phyloP scores from a whole-genome alignment of 2,329 filamentous ascomycete species.

The Parascedosporium putredinis region DNA sequence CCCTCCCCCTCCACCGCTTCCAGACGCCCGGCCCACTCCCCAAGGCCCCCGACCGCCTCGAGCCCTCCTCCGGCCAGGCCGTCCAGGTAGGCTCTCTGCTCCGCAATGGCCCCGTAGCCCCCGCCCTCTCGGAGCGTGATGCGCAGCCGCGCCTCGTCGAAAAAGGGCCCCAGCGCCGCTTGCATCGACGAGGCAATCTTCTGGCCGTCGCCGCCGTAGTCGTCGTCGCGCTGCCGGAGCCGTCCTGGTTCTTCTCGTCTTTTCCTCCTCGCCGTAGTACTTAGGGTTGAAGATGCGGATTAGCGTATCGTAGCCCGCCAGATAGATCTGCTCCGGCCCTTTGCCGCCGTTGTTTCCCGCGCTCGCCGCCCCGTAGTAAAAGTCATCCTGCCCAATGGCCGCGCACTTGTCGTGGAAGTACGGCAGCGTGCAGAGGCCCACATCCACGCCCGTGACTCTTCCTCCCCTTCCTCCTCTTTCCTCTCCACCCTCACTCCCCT shows the following conservation, averaged over 20 bases:
- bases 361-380: constrained; percentile 23
- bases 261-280: constrained; percentile 42
- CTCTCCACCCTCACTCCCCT: too few species aligned
- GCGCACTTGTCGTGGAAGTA: constrained; percentile 64
- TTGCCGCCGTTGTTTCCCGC: neutral
- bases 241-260: too few species aligned
- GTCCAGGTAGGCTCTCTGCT: constrained; percentile 40
- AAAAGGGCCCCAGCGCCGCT: constrained; percentile 50
- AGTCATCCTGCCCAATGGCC: constrained; percentile 33
- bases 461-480: neutral
- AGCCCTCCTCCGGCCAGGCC: constrained; percentile 24
- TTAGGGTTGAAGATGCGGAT: constrained; percentile 62
- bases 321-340: constrained; percentile 48
- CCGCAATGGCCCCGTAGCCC: constrained; percentile 41
- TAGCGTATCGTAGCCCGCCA: constrained; percentile 68
- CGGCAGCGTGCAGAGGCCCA: constrained; percentile 60
- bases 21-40: constrained; percentile 47
- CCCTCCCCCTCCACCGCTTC: constrained; percentile 46
- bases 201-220: too few species aligned
- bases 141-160: constrained; percentile 48
- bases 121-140: constrained; percentile 54
- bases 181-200: constrained; percentile 38
- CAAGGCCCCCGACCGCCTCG: constrained; percentile 14
- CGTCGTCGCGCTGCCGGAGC: too few species aligned
- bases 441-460: constrained; percentile 48